Base-by-base conservation (phyloP, 2,329 filamentous ascomycete species). In the Akanthomyces dipterigenus region DNA sequence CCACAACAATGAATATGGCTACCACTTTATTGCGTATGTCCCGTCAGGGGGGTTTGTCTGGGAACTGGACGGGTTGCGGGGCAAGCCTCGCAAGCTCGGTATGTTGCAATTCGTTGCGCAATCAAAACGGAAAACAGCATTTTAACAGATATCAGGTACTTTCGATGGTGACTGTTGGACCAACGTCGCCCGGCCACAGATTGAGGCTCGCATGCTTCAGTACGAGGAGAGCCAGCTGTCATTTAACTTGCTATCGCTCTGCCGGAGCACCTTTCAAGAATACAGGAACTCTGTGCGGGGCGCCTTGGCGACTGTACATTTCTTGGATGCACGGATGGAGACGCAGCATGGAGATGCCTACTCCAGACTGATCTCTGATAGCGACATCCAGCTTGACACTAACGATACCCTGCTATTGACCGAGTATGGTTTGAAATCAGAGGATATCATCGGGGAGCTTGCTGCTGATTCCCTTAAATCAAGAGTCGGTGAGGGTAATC, bases 21-120 rank as follows among this genome's bases (percentile, higher is more conserved):
- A 88, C 70, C 93, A 98, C 70, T 98, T 95, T 72, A 88, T 96
- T 65, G 93, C 92, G 7, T 96, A 93, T 70, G 86, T 97, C 34
- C 90, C 91, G 2, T 82, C 86, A 16, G 80, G 82, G n/a, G 87
- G 84, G 2, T 78, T 84, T 61, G 83, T 96, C 16, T 97, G 91
- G 91, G 90, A 93, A 71, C 84, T 98, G 5, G 93, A 98, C 72
- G 93, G 93, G 5, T 78, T 97, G 24, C 86, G 93, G 71, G 78
- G 78, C 46, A 84, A 87, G 65, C 93, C 91, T 3, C 81, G 64
- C 40, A 70, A 68, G 38, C 63, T 76, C 31, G 73, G 75, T 74
- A 66, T 60, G 66, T 51, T 8, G 38, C 45, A 18, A 26, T 18
- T 20, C 11, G 28, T 36, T 31, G 48, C 31, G 48, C 6, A 16